Conservation (phyloP, 2,329 filamentous ascomycete genomes). For the Scedosporium apiospermum region DNA sequence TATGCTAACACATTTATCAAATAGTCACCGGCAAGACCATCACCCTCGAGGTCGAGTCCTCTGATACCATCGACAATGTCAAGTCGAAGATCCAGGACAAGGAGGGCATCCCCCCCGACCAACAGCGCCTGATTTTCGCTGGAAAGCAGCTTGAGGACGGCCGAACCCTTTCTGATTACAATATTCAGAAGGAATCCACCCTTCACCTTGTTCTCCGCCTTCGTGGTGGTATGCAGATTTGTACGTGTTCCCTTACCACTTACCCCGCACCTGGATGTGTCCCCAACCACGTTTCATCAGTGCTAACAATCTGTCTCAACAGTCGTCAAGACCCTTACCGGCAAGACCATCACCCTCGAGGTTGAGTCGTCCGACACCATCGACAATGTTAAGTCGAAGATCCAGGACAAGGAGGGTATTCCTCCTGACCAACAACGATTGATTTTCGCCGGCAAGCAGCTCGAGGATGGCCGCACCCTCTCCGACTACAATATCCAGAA, state of each 20-base stretch:
- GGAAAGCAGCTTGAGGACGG: constrained; percentile 96
- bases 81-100: constrained; percentile 98
- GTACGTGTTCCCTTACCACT: constrained; percentile 27
- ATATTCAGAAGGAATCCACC: constrained; percentile 56
- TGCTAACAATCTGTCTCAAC: constrained; percentile 8
- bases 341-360: constrained; percentile 89
- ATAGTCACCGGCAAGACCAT: constrained; percentile 59
- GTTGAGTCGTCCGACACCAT: constrained; percentile 86
- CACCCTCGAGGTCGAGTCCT: constrained; percentile 67
- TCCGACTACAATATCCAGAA: constrained; percentile 96
- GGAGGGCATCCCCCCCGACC: constrained; percentile 95
- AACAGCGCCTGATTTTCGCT: constrained; percentile 92
- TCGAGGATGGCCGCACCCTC: constrained; percentile 86
- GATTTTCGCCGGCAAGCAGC: constrained; percentile 93
- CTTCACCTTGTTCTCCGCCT: constrained; percentile 70
- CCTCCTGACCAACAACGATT: constrained; percentile 92
- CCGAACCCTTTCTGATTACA: constrained; percentile 54
- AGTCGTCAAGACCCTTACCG: constrained; percentile 75
- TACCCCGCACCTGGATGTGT: not conserved
- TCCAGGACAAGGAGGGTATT: constrained; percentile 96
- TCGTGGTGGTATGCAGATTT: constrained; percentile 57
- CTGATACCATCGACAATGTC: constrained; percentile 90
- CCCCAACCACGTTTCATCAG: constrained; percentile 14
- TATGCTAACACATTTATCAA: constrained; percentile 22
- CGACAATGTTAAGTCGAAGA: constrained; percentile 95